Conservation (phyloP, 768 basidiomycete species). For the Boletus pseudo-olivaceus region DNA sequence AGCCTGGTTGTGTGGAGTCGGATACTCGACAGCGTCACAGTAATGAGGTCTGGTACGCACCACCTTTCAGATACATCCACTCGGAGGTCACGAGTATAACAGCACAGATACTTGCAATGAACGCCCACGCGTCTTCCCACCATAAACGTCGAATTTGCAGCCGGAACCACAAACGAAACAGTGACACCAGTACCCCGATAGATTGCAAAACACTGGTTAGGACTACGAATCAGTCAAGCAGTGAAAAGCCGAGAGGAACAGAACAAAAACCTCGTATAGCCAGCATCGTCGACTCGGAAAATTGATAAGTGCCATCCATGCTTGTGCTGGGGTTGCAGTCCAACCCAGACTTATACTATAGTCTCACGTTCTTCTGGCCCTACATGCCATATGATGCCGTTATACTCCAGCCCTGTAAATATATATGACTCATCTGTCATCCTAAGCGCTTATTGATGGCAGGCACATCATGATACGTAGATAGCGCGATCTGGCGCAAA, state of each 20-base stretch:
- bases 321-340: background rate
- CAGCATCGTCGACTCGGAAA: conserved; percentile 10
- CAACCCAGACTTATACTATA: conserved; percentile 5
- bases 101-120: conserved; percentile 6
- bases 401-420: background rate
- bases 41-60: conserved; percentile 6
- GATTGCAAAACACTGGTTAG: conserved; percentile 5
- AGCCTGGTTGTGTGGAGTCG: background rate
- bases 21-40: background rate
- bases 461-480: background rate
- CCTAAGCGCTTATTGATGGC: no score
- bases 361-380: background rate
- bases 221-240: conserved; percentile 2
- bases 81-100: conserved; percentile 2
- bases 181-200: conserved; percentile 10
- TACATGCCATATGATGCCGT: background rate
- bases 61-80: conserved; percentile 16
- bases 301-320: conserved; percentile 8
- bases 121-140: conserved; percentile 24
- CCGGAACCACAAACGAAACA: conserved; percentile 21
- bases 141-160: conserved; percentile 14
- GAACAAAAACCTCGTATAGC: conserved; percentile 8
- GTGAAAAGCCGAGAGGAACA: background rate
- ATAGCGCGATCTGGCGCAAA: background rate
- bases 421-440: no score